Base-by-base conservation (phyloP, 441 rosid genomes). In the Corymbia calophylla region DNA sequence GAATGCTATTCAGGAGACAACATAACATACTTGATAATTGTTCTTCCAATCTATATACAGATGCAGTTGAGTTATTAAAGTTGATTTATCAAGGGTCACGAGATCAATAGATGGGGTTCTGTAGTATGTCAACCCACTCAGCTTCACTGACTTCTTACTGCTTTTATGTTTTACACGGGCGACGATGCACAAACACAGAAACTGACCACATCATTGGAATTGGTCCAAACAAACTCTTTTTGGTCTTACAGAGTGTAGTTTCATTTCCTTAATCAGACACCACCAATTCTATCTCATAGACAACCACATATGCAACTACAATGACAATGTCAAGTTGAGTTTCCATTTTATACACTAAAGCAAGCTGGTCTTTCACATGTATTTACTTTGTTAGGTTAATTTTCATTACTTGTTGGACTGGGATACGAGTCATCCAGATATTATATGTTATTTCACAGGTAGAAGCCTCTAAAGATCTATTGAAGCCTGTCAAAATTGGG, bases 401-500 rank as follows among this genome's bases (percentile, higher is more conserved):
- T 77, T 39, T 77, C 84, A 77, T 23, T 9, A 39, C 15, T 35
- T 82, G 47, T 87, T 54, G 62, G 31, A 60, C 54, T 62, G 80
- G 51, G 54, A 87, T 39, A 58, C 53, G 35, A 64, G 54, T 27
- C 31, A 21, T 54, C 35, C 18, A 27, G 29, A 31, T 16, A 19
- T 44, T 53, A 54, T 73, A 73, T 91, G 89, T 86, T 54, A 56
- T 84, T 92, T 92, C n/a, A 86, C 88, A 97, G 99, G 97, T 98
- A 62, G 99, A 97, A 90, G 99, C 99, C 53, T 91, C 99, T 23
- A 94, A 95, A 89, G 93, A 94, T 88, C 92, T 98, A 89, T 84
- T 98, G 94, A 96, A 91, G 94, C 98, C 99, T 87, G 96, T 96
- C 49, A 95, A 92, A 87, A 94, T 96, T 88, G 99, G 99, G 32